Percentiles rank a stretch among this genome's conserved stretches.
Conservation (phyloP, 2,329 filamentous ascomycete species). For the Pseudocercospora ulei region DNA sequence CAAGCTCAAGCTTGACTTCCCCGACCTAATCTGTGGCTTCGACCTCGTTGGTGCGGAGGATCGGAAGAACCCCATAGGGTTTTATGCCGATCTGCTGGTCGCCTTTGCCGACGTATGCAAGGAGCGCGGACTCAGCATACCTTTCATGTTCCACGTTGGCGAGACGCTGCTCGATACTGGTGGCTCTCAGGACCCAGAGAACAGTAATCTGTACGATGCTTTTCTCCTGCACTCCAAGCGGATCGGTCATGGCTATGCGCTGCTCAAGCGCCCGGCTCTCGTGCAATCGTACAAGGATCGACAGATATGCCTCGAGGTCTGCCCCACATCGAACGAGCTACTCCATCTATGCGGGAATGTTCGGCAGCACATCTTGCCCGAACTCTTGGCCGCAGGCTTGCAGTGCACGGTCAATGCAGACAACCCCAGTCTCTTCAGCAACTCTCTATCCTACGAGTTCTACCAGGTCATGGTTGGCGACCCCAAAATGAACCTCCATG, state of each 20-base stretch:
- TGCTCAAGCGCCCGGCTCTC: slow-evolving; percentile 57
- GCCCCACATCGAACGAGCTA: slow-evolving; percentile 68
- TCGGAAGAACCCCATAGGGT: slow-evolving; percentile 50
- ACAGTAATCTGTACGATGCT: slow-evolving; percentile 59
- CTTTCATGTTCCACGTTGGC: slow-evolving; percentile 67
- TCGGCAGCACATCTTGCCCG: slow-evolving; percentile 57
- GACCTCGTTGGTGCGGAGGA: slow-evolving; percentile 61
- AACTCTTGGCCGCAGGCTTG: slow-evolving; percentile 59
- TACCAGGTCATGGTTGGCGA: slow-evolving; percentile 66
- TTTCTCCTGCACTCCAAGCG: slow-evolving; percentile 56
- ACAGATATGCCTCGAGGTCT: slow-evolving; percentile 63
- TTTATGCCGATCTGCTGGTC: slow-evolving; percentile 50
- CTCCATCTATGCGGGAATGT: slow-evolving; percentile 58
- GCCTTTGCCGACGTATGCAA: slow-evolving; percentile 49
- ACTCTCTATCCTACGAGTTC: slow-evolving; percentile 64
- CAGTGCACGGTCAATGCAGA: slow-evolving; percentile 67
- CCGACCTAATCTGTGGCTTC: slow-evolving; percentile 56
- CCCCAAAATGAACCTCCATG: slow-evolving; percentile 55
- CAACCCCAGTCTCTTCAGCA: slow-evolving; percentile 65
- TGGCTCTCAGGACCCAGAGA: slow-evolving; percentile 47
- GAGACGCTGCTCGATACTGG: slow-evolving; percentile 59
- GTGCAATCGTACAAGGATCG: slow-evolving; percentile 54
- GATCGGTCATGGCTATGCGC: slow-evolving; percentile 63
- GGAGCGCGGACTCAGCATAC: slow-evolving; percentile 47
- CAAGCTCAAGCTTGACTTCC: slow-evolving; percentile 49